These are phyloP conservation scores for Penicillium sp. DNA, from an alignment of 2,329 filamentous ascomycete species.

Conservation along the genomic window DNA sequence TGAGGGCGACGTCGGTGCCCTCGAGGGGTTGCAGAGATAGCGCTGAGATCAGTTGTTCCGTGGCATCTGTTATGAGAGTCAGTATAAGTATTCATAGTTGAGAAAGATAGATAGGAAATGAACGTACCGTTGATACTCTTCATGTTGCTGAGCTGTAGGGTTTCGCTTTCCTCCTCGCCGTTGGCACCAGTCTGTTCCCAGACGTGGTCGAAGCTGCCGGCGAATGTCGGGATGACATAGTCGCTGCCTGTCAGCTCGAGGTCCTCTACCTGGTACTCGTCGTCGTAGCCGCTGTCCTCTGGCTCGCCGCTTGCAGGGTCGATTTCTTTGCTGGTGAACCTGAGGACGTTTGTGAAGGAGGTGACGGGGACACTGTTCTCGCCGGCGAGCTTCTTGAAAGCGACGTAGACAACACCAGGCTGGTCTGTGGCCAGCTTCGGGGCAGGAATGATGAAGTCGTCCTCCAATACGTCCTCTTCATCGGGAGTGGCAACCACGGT, in stretches of 20 bases:
- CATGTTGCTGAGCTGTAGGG: conserved; percentile 72
- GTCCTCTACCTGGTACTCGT: conserved; percentile 94
- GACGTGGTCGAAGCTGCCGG: conserved; percentile 86
- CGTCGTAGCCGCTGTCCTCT: conserved; percentile 85
- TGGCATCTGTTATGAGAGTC: conserved; percentile 59
- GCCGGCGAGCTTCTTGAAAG: conserved; percentile 74
- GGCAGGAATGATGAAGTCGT: conserved; percentile 87
- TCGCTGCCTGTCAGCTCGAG: conserved; percentile 84
- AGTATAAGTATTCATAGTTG: conserved; percentile 20
- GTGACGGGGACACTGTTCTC: conserved; percentile 68
- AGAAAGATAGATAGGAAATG: conserved; percentile 5
- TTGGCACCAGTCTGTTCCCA: conserved; percentile 89
- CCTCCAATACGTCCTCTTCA: conserved; percentile 65
- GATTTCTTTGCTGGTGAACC: conserved; percentile 96
- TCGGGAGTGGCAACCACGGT: conserved; percentile 70
- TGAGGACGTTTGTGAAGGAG: conserved; percentile 83
- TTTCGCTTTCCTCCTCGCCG: conserved; percentile 84
- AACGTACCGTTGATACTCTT: conserved; percentile 83
- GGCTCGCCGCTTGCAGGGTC: conserved; percentile 88
- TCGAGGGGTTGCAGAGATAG: conserved; percentile 89
- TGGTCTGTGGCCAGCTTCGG: conserved; percentile 74
- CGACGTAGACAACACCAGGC: conserved; percentile 88
- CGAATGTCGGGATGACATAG: conserved; percentile 87
- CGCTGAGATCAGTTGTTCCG: conserved; percentile 75
- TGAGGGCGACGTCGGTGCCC: conserved; percentile 82